Conservation (phyloP, 306 rosid species). For the Boehmeria nivea region DNA sequence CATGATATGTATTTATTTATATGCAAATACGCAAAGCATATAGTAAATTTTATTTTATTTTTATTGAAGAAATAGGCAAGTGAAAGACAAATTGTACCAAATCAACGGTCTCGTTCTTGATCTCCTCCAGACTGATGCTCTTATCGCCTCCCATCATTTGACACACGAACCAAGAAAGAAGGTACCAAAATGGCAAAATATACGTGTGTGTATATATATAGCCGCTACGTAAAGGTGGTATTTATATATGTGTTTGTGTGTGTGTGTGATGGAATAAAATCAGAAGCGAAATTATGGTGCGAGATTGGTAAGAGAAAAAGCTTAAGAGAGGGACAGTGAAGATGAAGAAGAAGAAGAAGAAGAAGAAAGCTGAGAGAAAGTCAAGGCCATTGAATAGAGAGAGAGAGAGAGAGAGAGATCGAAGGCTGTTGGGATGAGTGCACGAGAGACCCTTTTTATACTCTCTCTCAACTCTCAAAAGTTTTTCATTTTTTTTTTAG, state of each 20-base stretch:
- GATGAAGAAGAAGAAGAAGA: no score
- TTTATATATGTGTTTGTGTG: neutral
- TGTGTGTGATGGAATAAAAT: neutral
- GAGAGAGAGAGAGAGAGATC: conserved; percentile 41
- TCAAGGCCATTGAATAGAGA: conserved; percentile 20
- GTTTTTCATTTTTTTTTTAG: no score
- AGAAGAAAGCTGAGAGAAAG: no score
- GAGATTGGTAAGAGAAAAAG: no score
- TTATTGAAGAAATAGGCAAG: neutral
- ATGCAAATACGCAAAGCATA: no score
- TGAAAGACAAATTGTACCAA: conserved; percentile 43
- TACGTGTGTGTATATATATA: no score
- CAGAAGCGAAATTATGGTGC: neutral
- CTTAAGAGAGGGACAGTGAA: neutral
- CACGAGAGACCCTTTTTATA: conserved; percentile 24
- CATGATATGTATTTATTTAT: no score
- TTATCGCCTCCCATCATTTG: conserved; percentile 39
- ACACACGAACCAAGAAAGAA: neutral
- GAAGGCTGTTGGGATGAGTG: neutral
- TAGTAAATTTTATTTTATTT: no score
- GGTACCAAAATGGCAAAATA: no score
- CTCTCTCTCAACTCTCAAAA: neutral
- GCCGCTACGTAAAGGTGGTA: no score
- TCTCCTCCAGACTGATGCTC: conserved; percentile 57
- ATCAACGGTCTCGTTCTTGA: conserved; percentile 92